These are phyloP conservation scores for Nakazawaea anatomiae DNA, from an alignment of 805 yeast species.

Conservation along the genomic window DNA sequence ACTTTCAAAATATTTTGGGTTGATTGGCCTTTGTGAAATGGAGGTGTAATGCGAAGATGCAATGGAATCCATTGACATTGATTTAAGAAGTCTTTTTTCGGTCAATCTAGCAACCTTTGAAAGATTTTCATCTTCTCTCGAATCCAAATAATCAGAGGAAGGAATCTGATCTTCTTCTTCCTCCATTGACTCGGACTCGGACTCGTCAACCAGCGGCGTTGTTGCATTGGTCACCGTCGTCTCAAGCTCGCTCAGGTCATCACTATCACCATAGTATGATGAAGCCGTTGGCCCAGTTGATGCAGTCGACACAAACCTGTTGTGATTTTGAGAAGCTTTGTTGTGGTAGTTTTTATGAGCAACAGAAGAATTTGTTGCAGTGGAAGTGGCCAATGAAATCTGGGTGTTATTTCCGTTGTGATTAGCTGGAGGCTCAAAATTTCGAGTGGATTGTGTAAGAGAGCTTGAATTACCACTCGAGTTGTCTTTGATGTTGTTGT, in stretches of 20 bases:
- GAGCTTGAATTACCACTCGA: not conserved
- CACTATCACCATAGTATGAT: constrained; percentile 1
- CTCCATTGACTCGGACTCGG: not conserved
- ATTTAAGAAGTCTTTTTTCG: constrained; percentile 16
- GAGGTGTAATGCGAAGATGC: constrained; percentile 22
- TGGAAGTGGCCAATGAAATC: constrained; percentile 1
- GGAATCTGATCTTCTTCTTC: constrained; percentile 5
- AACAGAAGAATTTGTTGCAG: constrained; percentile 1
- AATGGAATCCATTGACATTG: constrained; percentile 26
- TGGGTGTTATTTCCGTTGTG: constrained; percentile 1
- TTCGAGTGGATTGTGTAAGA: not conserved
- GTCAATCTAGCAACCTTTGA: constrained; percentile 8
- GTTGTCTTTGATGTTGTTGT: not conserved
- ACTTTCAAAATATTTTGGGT: constrained; percentile 17
- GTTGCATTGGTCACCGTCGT: not conserved
- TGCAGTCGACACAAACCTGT: constrained; percentile 1
- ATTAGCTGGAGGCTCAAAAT: not conserved
- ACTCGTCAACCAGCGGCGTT: constrained; percentile 4
- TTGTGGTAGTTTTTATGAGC: not conserved
- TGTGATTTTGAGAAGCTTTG: not conserved
- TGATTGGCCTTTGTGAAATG: constrained; percentile 20
- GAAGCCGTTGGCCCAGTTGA: constrained; percentile 2
- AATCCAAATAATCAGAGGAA: constrained; percentile 7
- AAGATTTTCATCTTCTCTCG: constrained; percentile 9
- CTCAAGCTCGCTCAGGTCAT: not conserved